Evolutionary conservation across 2,329 filamentous ascomycete species (phyloP).

Genomic region (Fusarium bactridioides): DNA sequence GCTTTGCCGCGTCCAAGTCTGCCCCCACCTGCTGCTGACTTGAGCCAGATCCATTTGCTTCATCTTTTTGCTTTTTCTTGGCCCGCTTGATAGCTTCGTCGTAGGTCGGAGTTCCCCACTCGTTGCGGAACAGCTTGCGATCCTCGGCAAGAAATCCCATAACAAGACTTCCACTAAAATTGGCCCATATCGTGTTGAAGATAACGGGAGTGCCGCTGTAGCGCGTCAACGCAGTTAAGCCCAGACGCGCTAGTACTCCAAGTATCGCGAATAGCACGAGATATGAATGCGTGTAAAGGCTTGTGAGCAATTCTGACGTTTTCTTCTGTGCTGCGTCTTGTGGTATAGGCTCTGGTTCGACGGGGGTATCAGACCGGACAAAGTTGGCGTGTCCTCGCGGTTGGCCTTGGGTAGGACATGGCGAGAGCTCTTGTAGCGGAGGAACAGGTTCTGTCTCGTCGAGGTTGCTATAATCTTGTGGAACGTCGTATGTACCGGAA

Average conservation of each 20-base stretch:
- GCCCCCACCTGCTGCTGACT: conserved; percentile 23
- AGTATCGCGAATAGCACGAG: conserved; percentile 85
- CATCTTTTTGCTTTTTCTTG: conserved; percentile 47
- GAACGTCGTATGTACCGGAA: conserved; percentile 39
- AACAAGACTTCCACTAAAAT: conserved; percentile 80
- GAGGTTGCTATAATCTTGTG: conserved; percentile 50
- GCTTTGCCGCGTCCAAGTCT: conserved; percentile 57
- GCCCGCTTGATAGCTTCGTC: conserved; percentile 46
- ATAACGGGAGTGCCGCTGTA: conserved; percentile 80
- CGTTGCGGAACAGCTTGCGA: conserved; percentile 73
- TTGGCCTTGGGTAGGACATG: background rate
- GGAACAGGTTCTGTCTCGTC: conserved; percentile 47
- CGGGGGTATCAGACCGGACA: background rate
- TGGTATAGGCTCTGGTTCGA: background rate
- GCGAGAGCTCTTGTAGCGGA: conserved; percentile 6
- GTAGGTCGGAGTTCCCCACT: conserved; percentile 63
- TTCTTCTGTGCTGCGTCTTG: conserved; percentile 17
- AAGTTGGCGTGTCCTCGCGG: conserved; percentile 9
- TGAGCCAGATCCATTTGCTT: conserved; percentile 45
- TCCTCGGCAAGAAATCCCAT: conserved; percentile 90
- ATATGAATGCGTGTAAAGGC: conserved; percentile 79
- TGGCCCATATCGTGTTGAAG: conserved; percentile 85
- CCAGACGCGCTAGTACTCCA: conserved; percentile 84
- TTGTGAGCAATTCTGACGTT: conserved; percentile 61
- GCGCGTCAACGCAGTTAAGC: conserved; percentile 78